Evolutionary conservation across 2,329 filamentous ascomycete genomes (phyloP).

Genomic region (Exophiala spinifera): DNA sequence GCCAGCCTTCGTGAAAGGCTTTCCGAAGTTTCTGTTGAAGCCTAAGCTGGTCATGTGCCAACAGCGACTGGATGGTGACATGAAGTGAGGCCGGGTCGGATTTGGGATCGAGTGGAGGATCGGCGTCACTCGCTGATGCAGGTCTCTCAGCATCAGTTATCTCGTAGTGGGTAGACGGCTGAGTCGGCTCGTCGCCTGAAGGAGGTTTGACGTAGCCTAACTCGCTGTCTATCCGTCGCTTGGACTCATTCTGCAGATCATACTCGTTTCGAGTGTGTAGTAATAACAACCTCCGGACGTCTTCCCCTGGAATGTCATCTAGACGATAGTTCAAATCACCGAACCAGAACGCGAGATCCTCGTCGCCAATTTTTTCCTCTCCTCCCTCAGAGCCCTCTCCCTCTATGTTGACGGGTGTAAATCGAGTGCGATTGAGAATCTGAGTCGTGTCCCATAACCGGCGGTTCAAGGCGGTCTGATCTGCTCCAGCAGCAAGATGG

Average conservation of each 20-base stretch:
- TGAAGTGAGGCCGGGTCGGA: slow-evolving; percentile 83
- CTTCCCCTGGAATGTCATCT: slow-evolving; percentile 81
- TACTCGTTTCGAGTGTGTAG: slow-evolving; percentile 80
- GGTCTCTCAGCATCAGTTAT: slow-evolving; percentile 47
- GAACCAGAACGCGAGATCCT: slow-evolving; percentile 94
- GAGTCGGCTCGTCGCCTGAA: slow-evolving; percentile 12
- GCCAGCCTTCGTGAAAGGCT: slow-evolving; percentile 87
- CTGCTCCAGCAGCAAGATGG: slow-evolving; percentile 83
- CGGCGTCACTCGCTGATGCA: slow-evolving; percentile 43
- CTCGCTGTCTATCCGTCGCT: slow-evolving; percentile 30
- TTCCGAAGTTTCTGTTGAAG: slow-evolving; percentile 71
- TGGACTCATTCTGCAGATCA: slow-evolving; percentile 50
- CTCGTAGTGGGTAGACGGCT: slow-evolving; percentile 8
- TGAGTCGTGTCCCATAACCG: slow-evolving; percentile 87
- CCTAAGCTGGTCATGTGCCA: slow-evolving; percentile 84
- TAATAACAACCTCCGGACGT: slow-evolving; percentile 79
- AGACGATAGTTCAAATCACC: slow-evolving; percentile 94
- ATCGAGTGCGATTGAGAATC: slow-evolving; percentile 71
- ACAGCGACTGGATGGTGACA: slow-evolving; percentile 78
- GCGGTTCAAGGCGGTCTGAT: slow-evolving; percentile 72
- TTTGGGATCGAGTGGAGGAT: slow-evolving; percentile 64
- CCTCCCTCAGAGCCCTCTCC: slow-evolving; percentile 61
- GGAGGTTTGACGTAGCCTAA: slow-evolving; percentile 24
- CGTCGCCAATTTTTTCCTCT: slow-evolving; percentile 73
- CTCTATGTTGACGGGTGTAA: slow-evolving; percentile 66